Base-by-base conservation (phyloP, 305 asterid genomes). In the Caryopteris hybrid region DNA sequence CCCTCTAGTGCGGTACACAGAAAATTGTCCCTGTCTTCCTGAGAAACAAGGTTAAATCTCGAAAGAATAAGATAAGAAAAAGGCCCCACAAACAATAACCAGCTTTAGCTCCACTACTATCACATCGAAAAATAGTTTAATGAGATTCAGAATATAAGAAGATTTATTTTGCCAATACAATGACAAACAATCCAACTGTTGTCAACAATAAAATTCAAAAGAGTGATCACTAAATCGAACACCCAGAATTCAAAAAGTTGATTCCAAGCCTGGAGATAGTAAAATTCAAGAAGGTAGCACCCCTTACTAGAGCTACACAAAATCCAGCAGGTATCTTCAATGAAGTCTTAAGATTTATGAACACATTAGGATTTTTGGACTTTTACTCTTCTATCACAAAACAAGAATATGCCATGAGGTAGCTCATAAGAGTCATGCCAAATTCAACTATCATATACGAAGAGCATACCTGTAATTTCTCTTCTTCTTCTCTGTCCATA, bases 1-100 rank as follows among this genome's bases (percentile, higher is more conserved):
- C 95, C 99, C 79, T 84, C 88, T 58, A 93, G 78, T 0, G 99
- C 95, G 12, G 96, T 93, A 68, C 74, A 68, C 59, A 93, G 81
- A 68, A 90, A 88, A 74, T 82, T 88, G 81, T 93, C 97, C 79
- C 86, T 80, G 85, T 93, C 99, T 77, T 88, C 99, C 99, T 93
- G 86, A 60, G 69, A 39, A 52, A 68, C 68, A 82, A 71, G 50
- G 61, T 56, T 68, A 53, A 57, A 42, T 43, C 23, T 38, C 12
- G 46, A 59, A 74, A 42, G 21, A 61, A 23, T 57, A 59, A 59
- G 63, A 67, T 22, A 65, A 71, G 41, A 21, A 23, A 43, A 21
- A 22, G 6, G n/a, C 5, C 20, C 21, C 17, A 16, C 31, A 27
- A 42, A 64, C 48, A 63, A 53, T 16, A 64, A 74, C 53, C 54